Percentiles rank a stretch among this genome's conserved stretches.
phyloP scores from a whole-genome alignment of 1,284 basidiomycete species.

The Sporisorium sorghi region DNA sequence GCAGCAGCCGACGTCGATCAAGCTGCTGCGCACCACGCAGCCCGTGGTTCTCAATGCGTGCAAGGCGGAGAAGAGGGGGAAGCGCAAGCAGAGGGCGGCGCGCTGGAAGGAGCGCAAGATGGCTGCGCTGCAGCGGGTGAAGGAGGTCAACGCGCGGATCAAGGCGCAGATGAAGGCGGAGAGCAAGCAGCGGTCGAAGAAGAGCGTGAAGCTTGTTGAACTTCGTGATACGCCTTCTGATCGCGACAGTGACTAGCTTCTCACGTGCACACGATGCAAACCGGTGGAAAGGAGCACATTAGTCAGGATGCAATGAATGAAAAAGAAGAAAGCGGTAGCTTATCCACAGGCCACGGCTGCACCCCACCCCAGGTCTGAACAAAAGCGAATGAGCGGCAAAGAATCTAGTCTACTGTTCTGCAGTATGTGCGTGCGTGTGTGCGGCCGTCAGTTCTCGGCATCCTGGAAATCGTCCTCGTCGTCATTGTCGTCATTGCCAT shows the following conservation, averaged over 20 bases:
- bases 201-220: too few species aligned
- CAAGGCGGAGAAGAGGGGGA: slow-evolving; percentile 32
- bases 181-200: neutral
- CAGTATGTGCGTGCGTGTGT: too few species aligned
- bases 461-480: slow-evolving; percentile 50
- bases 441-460: slow-evolving; percentile 29
- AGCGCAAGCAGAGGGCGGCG: slow-evolving; percentile 20
- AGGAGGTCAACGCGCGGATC: slow-evolving; percentile 7
- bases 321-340: neutral
- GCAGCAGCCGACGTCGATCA: slow-evolving; percentile 33
- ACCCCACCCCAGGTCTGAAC: neutral
- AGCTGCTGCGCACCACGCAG: slow-evolving; percentile 39
- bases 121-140: slow-evolving; percentile 17
- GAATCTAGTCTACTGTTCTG: slow-evolving; percentile 7
- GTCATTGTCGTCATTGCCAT: slow-evolving; percentile 18
- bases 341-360: neutral
- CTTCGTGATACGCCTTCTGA: too few species aligned
- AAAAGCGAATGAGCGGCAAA: neutral
- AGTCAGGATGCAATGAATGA: neutral
- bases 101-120: slow-evolving; percentile 40
- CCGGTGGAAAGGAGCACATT: neutral
- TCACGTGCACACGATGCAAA: neutral
- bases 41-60: slow-evolving; percentile 38
- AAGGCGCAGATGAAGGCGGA: slow-evolving; percentile 19
- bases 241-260: too few species aligned